phyloP scores from a whole-genome alignment of 306 rosid genomes.

The Rubus idaeus region DNA sequence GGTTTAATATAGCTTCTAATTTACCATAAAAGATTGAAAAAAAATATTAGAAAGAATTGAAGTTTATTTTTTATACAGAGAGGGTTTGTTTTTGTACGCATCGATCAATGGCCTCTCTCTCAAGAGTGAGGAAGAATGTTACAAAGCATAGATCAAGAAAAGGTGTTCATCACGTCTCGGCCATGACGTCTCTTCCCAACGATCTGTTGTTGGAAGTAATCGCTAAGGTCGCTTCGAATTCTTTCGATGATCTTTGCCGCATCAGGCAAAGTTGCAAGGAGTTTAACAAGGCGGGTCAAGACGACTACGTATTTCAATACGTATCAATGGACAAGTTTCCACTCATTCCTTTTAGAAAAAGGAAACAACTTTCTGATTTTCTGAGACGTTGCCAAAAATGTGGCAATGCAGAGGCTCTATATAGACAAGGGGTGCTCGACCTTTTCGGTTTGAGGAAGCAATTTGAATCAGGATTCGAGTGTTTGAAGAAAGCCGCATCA shows the following conservation, averaged over 20 bases:
- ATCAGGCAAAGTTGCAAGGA: constrained; percentile 3
- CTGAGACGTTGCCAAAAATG: not conserved
- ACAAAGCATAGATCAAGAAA: not conserved
- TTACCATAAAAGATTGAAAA: too few relatives aligned
- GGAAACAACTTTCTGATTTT: not conserved
- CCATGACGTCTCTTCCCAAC: not conserved
- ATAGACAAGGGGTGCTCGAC: not conserved
- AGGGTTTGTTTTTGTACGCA: not conserved
- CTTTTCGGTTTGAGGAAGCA: not conserved
- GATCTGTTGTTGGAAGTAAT: not conserved
- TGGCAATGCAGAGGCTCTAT: constrained; percentile 3
- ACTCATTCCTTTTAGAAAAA: not conserved
- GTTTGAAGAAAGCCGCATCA: not conserved
- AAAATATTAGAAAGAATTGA: too few relatives aligned
- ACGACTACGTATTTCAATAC: not conserved
- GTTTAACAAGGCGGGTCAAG: not conserved
- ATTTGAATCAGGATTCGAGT: not conserved
- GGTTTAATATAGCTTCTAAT: too few relatives aligned
- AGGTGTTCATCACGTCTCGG: not conserved
- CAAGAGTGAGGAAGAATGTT: not conserved
- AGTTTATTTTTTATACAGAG: too few relatives aligned
- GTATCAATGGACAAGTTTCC: not conserved
- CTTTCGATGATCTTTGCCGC: constrained; percentile 1
- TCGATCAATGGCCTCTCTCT: not conserved
- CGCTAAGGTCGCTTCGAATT: not conserved